Base-by-base conservation (phyloP, 2,329 filamentous ascomycete species). In the Escovopsis sp. region DNA sequence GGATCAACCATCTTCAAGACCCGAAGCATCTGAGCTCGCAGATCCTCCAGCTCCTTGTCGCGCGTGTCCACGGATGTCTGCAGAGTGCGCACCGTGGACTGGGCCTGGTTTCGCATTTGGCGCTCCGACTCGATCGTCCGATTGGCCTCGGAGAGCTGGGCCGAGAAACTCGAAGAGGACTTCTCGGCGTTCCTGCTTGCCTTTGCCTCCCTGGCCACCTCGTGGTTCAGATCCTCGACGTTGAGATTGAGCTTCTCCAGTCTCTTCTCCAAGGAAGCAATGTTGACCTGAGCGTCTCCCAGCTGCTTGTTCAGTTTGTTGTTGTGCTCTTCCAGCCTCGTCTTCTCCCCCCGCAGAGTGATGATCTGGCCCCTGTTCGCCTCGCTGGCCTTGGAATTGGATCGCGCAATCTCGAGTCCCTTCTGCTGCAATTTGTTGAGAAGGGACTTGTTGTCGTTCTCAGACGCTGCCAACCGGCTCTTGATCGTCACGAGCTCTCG, bases 371-470 rank as follows among this genome's bases (percentile, higher is more conserved):
- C 72, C 32, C 88, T 79, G 37, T 87, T 84, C 29, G 79, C 84
- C 51, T 96, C 89, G 46, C 76, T 87, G 27, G 84, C 89, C 45
- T 81, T 81, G 5, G 88, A 94, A 45, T 77, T 85, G 1, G 89
- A 91, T 37, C 91, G 77, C 34, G 89, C 89, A 58, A 98, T 93
- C 56, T 98, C 89, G 7, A 98, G 72, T 27, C 93, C 91, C 67
- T 96, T 96, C 55, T 96, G 89, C 54, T 96, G 89, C 14, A 98
- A 72, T 62, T 96, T 96, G 65, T 95, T 96, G 49, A 96, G 72
- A n/a, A 98, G 68, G 5, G 87, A 81, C 40, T 86, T 81, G 54
- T 96, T 96, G 62, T 96, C 89, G 52, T 96, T 95, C 58, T 98
- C 89, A 0, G 89, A 96, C 20, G 89, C 91, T 7, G 81, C 74